Base-by-base conservation (phyloP, 2,329 filamentous ascomycete genomes). In the Lizonia empirigonia region DNA sequence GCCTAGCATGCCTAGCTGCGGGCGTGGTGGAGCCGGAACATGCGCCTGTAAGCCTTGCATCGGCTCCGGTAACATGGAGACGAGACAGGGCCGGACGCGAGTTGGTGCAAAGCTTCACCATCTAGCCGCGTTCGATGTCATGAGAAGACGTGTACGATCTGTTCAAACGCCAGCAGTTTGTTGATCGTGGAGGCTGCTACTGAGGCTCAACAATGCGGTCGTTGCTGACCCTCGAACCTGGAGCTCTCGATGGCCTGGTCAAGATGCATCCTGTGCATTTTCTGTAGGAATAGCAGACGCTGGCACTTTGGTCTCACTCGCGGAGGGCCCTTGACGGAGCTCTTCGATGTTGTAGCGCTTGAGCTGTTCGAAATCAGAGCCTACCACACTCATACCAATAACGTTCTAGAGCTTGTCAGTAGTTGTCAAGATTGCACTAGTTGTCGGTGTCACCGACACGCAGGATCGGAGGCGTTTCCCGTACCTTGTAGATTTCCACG, bases 271-370 rank as follows among this genome's bases (percentile, higher is more conserved):
- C 48, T 22, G 48, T 27, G 30, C 33, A 22, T 27, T 42, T 16
- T 47, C 42, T 20, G 27, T 20, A 26, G 37, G 13, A 9, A 22
- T 27, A 23, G 15, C 26, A 12, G 24, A 12, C 18, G 39, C 49
- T 26, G 20, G 12, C 32, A 26, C 36, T 26, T 46, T 32, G 23
- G 51, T 27, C 4, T 40, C 44, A 7, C 44, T 44, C 10, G 42
- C 30, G 12, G 44, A 37, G 8, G 74, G 76, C 42, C 80, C 78
- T 50, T 79, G 77, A 59, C 88, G 89, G 19, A 93, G 81, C 71
- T 91, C 89, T 49, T 87, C 84, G 30, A 95, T 74, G 70, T 94
- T 94, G 75, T 86, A 93, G 60, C 85, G 83, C 75, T 90, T 92
- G 53, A 92, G 78, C 37, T 78, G 77, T 40, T 91, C 87, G 80